phyloP scores from a whole-genome alignment of 2,329 filamentous ascomycete genomes.

The Fusarium anguioides region DNA sequence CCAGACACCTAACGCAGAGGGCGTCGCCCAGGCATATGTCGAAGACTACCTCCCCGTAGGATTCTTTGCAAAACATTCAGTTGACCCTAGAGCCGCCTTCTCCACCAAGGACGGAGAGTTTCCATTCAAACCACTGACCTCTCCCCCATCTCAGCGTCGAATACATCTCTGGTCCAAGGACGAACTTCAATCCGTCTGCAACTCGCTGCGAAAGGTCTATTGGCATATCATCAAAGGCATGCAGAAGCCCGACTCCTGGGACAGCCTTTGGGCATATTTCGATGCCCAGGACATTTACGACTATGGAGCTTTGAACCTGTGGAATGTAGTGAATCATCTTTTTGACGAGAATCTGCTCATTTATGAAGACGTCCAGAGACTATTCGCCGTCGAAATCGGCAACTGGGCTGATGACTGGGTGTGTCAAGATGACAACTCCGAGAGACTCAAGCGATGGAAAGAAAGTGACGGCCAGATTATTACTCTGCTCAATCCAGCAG shows the following conservation, averaged over 20 bases:
- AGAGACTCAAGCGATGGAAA: conserved; percentile 49
- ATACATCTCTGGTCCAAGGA: conserved; percentile 54
- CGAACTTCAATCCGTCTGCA: conserved; percentile 54
- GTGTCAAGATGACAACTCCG: conserved; percentile 42
- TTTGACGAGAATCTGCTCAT: conserved; percentile 55
- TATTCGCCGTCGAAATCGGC: conserved; percentile 46
- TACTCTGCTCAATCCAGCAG: conserved; percentile 42
- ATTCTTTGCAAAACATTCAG: conserved; percentile 53
- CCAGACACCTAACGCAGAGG: conserved; percentile 36
- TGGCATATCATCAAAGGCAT: conserved; percentile 53
- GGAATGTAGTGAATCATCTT: conserved; percentile 57
- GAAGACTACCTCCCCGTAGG: conserved; percentile 52
- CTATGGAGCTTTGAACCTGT: conserved; percentile 61
- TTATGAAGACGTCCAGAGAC: conserved; percentile 40
- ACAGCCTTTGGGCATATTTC: conserved; percentile 60
- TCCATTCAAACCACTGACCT: conserved; percentile 46
- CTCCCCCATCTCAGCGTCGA: conserved; percentile 45
- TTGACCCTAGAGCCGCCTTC: conserved; percentile 51
- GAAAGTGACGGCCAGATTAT: conserved; percentile 43
- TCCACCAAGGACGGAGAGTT: conserved; percentile 51
- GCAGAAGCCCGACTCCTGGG: conserved; percentile 48
- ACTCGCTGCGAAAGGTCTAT: conserved; percentile 52
- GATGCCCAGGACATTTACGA: conserved; percentile 61
- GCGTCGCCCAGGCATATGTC: conserved; percentile 47
- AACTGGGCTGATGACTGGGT: conserved; percentile 55